Evolutionary conservation across 805 yeast species (phyloP), one percentile per base, ranked within the genome.

Genomic region (Metschnikowia corniflorae): DNA sequence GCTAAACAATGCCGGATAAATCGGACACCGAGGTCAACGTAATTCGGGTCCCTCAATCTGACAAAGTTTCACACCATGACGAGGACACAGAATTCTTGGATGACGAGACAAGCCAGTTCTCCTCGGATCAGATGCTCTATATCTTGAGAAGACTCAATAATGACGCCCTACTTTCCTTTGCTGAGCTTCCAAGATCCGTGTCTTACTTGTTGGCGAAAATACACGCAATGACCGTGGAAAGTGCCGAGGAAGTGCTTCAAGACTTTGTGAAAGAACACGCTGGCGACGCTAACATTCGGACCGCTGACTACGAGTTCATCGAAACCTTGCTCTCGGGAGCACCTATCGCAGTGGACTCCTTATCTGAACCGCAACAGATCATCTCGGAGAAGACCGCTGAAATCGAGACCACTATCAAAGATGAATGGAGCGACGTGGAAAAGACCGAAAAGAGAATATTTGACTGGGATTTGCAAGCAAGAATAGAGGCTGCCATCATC

Each of bases 251-350:
- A 8, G 61, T 73, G 26, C 50, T 78, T 27, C 47, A 54, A 20
- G 56, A 60, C 13, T 67, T 72, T 5, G 40, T 67, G 3, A 60
- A 44, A 1, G 63, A 67, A n/a, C 78, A 73, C 44, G 47, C 46
- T 4, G 69, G 61, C 34, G 82, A 77, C 50, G 66, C 68, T 26
- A 75, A 73, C 47, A 63, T 76, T 40, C 68, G 73, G 8, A 43
- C 34, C 2, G 54, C 48, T 2, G 67, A 65, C 24, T 61, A 62
- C 47, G 56, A 55, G 5, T 60, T 61, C 31, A 55, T 71, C 27
- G 26, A 43, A 17, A 36, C 32, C 2, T 41, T 53, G 29, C 42
- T 54, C 7, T 35, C 34, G 2, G 9, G 25, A 2, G 40, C 27
- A 6, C 33, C 27, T 17, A n/a, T 23, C 3, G 4, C 15, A 16